Conservation (phyloP, 192 early-diverging fungal species). For the Paraglomus brasilianum region DNA sequence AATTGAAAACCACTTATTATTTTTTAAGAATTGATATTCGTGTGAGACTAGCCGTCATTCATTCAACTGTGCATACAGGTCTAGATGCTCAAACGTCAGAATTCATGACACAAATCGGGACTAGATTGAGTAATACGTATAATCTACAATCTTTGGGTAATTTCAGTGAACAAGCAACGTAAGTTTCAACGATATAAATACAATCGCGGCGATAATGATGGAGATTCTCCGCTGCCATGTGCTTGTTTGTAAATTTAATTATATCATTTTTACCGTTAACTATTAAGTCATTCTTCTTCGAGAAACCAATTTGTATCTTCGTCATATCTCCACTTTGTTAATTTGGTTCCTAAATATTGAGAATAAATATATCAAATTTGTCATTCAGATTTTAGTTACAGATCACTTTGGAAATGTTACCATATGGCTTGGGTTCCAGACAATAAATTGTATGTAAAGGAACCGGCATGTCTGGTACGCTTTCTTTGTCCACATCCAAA, state of each 20-base stretch:
- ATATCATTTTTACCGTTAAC: not conserved
- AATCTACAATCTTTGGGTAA: constrained; percentile 15
- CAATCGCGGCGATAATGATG: too few relatives aligned
- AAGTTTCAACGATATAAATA: too few relatives aligned
- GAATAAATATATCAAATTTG: not conserved
- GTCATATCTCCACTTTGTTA: constrained; percentile 26
- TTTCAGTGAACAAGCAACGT: constrained; percentile 11
- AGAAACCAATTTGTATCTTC: constrained; percentile 41
- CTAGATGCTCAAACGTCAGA: constrained; percentile 34
- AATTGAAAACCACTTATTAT: constrained; percentile 42
- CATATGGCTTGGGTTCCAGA: constrained; percentile 83
- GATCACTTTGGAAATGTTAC: constrained; percentile 46
- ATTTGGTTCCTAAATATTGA: constrained; percentile 8
- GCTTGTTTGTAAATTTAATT: not conserved
- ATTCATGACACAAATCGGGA: constrained; percentile 35
- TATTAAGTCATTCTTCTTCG: constrained; percentile 9
- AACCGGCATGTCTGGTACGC: constrained; percentile 79
- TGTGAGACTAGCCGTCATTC: constrained; percentile 41
- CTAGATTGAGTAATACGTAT: constrained; percentile 10
- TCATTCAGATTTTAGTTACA: not conserved
- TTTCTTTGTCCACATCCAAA: constrained; percentile 74
- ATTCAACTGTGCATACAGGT: constrained; percentile 34
- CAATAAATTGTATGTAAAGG: constrained; percentile 81
- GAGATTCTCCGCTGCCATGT: too few relatives aligned
- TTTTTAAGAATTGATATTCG: constrained; percentile 42